Evolutionary conservation across 805 yeast genomes (phyloP).

Genomic region (Nakazawaea molendinolei): DNA sequence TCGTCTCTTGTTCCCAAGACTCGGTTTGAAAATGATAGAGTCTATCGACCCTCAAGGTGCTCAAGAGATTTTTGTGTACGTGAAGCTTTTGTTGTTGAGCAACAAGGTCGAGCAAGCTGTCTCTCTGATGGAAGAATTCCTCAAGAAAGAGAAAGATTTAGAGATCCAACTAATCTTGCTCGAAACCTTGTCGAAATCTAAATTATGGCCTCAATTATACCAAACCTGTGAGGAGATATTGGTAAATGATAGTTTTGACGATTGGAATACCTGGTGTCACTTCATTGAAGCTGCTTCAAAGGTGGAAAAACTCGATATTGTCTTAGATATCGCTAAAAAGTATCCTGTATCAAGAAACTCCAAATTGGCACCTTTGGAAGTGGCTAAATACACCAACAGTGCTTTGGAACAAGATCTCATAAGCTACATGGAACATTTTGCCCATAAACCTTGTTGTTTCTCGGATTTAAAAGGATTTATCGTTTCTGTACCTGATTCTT

Average conservation of each 20-base stretch:
- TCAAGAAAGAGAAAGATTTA: constrained; percentile 42
- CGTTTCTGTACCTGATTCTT: background rate
- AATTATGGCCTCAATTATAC: constrained; percentile 38
- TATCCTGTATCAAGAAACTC: constrained; percentile 45
- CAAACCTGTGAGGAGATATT: constrained; percentile 35
- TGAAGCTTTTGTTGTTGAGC: constrained; percentile 36
- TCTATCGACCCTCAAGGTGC: constrained; percentile 45
- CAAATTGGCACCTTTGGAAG: constrained; percentile 44
- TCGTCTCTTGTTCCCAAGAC: constrained; percentile 43
- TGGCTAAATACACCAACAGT: constrained; percentile 19
- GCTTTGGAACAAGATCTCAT: constrained; percentile 23
- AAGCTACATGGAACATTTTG: constrained; percentile 38
- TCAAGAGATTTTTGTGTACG: constrained; percentile 62
- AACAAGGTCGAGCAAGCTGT: constrained; percentile 30
- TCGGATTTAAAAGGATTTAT: constrained; percentile 44
- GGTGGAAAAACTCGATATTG: constrained; percentile 26
- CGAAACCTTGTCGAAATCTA: constrained; percentile 34
- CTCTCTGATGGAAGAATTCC: constrained; percentile 22
- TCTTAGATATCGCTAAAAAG: constrained; percentile 23
- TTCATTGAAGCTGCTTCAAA: constrained; percentile 38
- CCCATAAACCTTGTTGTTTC: constrained; percentile 58
- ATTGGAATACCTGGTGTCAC: constrained; percentile 68
- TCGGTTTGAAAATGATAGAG: constrained; percentile 55
- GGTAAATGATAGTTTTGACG: constrained; percentile 50
- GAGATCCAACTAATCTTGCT: constrained; percentile 54